phyloP scores from a whole-genome alignment of 371 early-diverging fungal genomes.

The Rhizomucor miehei region DNA sequence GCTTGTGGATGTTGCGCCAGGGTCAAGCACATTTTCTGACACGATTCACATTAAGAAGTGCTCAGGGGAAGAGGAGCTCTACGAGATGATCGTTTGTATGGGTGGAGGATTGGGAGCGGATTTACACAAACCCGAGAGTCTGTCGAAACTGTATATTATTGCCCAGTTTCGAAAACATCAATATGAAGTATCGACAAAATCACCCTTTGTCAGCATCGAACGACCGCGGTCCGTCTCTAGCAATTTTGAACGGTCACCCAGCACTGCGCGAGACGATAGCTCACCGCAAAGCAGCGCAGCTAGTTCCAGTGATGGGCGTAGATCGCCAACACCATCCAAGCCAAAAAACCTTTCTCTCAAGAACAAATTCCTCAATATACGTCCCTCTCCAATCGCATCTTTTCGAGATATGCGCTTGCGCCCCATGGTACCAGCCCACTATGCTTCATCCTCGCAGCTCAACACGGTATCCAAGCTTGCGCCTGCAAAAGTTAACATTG shows the following conservation, averaged over 20 bases:
- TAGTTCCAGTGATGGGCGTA: too few relatives aligned
- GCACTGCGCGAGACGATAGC: too few relatives aligned
- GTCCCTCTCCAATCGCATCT: background rate
- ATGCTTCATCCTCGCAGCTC: constrained; percentile 8
- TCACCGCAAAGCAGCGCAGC: too few relatives aligned
- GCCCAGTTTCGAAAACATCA: constrained; percentile 17
- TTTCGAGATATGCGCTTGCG: constrained; percentile 3
- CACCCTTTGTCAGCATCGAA: background rate
- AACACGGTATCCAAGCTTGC: constrained; percentile 8
- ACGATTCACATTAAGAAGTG: constrained; percentile 38
- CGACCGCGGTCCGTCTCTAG: background rate
- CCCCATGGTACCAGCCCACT: constrained; percentile 9
- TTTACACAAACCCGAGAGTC: constrained; percentile 7
- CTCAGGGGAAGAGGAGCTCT: constrained; percentile 38
- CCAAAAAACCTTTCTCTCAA: too few relatives aligned
- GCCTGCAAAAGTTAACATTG: constrained; percentile 28
- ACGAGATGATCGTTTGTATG: constrained; percentile 36
- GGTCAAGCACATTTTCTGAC: constrained; percentile 40
- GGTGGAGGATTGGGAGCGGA: constrained; percentile 56
- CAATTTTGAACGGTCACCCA: too few relatives aligned
- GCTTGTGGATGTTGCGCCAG: constrained; percentile 22
- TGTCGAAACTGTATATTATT: constrained; percentile 10
- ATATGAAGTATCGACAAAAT: constrained; percentile 6
- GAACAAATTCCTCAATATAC: too few relatives aligned
- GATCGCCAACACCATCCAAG: too few relatives aligned